Percentiles rank a stretch among this genome's conserved stretches.
phyloP scores from a whole-genome alignment of 495 filamentous ascomycete genomes.

The Xylaria palmicola region DNA sequence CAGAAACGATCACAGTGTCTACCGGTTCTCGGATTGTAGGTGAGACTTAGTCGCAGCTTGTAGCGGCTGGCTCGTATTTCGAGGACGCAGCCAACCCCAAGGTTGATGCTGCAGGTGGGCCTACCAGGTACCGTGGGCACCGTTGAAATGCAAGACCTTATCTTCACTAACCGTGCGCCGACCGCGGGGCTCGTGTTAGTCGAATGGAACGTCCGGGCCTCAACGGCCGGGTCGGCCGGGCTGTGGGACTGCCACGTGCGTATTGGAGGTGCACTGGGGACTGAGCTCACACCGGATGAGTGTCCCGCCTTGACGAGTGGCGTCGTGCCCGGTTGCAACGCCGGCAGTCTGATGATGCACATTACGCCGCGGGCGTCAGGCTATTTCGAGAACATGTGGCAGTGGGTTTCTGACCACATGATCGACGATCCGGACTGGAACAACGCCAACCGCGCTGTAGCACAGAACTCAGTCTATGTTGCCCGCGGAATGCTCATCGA shows the following conservation, averaged over 20 bases:
- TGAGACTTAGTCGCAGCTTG: not conserved
- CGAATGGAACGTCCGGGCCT: conserved; percentile 20
- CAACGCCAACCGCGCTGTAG: not conserved
- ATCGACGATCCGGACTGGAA: conserved; percentile 24
- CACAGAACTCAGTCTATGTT: not conserved
- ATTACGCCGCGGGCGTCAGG: conserved; percentile 41
- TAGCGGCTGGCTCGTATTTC: not conserved
- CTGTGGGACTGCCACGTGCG: conserved; percentile 69
- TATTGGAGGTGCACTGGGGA: conserved; percentile 65
- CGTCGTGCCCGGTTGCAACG: not conserved
- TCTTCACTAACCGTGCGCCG: conserved; percentile 40
- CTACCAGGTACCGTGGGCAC: conserved; percentile 39
- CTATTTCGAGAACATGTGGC: conserved; percentile 71
- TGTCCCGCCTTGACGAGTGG: conserved; percentile 36
- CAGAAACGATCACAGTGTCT: not conserved
- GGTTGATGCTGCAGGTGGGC: not conserved
- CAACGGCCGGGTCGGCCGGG: conserved; percentile 50
- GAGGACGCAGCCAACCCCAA: not conserved
- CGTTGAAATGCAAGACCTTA: conserved; percentile 56
- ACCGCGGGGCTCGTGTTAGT: conserved; percentile 38
- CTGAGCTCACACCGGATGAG: conserved; percentile 59
- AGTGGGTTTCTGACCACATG: conserved; percentile 66
- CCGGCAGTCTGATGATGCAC: not conserved
- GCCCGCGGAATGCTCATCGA: conserved; percentile 34
- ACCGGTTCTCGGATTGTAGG: not conserved